Conservation (phyloP, 805 yeast species). For the Wickerhamiella brachini region DNA sequence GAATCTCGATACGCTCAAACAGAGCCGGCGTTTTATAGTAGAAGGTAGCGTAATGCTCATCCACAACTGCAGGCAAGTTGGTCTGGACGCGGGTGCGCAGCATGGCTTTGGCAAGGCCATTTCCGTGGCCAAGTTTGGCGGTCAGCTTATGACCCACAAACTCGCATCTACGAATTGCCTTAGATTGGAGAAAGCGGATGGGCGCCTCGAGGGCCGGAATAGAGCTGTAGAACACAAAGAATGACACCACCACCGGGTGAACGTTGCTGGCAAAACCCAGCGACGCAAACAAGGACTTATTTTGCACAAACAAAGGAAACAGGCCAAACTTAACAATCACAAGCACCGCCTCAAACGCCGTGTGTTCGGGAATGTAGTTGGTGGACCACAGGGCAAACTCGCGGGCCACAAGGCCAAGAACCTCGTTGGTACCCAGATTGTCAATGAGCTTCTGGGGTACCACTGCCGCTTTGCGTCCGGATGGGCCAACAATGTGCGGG, state of each 20-base stretch:
- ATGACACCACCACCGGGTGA: conserved; percentile 70
- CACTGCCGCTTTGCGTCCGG: conserved; percentile 94
- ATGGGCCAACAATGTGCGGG: conserved; percentile 90
- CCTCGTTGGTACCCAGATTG: conserved; percentile 61
- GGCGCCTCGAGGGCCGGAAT: conserved; percentile 64
- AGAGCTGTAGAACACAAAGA: conserved; percentile 63
- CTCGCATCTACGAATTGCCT: conserved; percentile 73
- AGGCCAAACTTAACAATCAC: conserved; percentile 50
- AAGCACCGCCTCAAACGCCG: conserved; percentile 51
- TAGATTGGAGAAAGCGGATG: conserved; percentile 51
- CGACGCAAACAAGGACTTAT: conserved; percentile 59
- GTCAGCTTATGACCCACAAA: conserved; percentile 90
- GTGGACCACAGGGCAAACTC: conserved; percentile 97
- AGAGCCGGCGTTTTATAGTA: conserved; percentile 85
- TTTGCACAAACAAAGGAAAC: conserved; percentile 69
- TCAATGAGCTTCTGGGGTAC: conserved; percentile 82
- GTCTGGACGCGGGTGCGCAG: conserved; percentile 71
- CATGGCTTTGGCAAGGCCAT: conserved; percentile 54
- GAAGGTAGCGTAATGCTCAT: conserved; percentile 77
- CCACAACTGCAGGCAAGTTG: conserved; percentile 80
- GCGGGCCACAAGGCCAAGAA: conserved; percentile 90
- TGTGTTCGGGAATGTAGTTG: conserved; percentile 66
- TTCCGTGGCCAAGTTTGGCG: conserved; percentile 53
- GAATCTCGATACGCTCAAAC: conserved; percentile 46
- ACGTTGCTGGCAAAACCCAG: conserved; percentile 51